A percentile compares a stretch with the other conserved stretches of the same genome.
These are phyloP conservation scores for Erysimum cheiri DNA, from an alignment of 441 rosid genomes.

Conservation along the genomic window DNA sequence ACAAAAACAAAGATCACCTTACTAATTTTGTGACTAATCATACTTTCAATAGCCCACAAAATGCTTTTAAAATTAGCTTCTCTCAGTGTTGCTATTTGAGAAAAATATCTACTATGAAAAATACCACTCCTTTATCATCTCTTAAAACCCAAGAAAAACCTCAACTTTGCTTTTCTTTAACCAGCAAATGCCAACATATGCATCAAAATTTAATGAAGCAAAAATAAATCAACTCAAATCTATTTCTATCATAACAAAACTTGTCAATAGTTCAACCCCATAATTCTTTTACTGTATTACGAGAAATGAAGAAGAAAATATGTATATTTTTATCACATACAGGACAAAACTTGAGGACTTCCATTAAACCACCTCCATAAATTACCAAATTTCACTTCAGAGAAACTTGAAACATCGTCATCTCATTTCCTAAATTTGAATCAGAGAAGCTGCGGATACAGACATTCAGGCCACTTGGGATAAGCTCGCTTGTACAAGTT, in stretches of 20 bases:
- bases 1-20: no score
- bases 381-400: neutral
- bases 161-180: no score
- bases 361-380: neutral
- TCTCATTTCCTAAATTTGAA: neutral
- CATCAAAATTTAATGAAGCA: no score
- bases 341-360: constrained; percentile 3
- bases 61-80: no score
- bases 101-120: no score
- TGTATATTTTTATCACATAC: neutral
- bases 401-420: neutral
- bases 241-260: neutral
- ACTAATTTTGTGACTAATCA: no score
- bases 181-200: no score
- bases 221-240: neutral
- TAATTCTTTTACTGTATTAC: neutral
- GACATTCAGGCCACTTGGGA: constrained; percentile 86
- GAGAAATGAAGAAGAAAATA: neutral
- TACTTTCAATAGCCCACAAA: no score
- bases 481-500: constrained; percentile 86
- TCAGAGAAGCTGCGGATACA: constrained; percentile 56
- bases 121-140: no score
- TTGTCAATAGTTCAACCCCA: neutral
- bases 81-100: no score
- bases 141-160: no score